Evolutionary conservation across 306 rosid species (phyloP), one percentile per base, ranked within the genome.

Genomic region (Glycine soja): DNA sequence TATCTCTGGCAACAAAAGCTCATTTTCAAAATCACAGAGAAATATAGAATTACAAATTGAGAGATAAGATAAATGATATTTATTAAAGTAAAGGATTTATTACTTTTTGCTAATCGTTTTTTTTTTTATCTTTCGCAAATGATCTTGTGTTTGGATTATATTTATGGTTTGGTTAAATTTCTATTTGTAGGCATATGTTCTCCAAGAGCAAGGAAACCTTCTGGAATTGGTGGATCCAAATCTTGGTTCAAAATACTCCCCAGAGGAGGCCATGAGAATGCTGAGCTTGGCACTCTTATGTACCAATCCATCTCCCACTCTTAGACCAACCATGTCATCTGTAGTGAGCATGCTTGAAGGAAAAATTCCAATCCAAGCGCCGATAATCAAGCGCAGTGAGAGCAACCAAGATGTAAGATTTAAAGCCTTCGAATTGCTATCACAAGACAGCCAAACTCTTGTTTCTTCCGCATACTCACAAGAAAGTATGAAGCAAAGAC

Each of bases 281-380:
- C 79, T 93, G 12, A 84, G 76, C 80, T 59, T 90, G 70, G 90
- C 88, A 6, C 94, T 91, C 52, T 53, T 90, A 61, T 93, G 98
- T 88, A 90, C 97, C 48, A 93, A 90, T 57, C 90, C 90, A 38
- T 91, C 95, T 81, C 92, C 97, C 15, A 90, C 90, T 74, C 93
- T 88, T 3, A 86, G 98, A 52, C 97, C 98, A 76, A 24, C 89
- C 64, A 94, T 94, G 98, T 87, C 94, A 19, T 85, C 92, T 2
- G 98, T 90, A 6, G 94, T 92, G 65, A 81, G 91, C 62, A 94
- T 94, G 98, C 92, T 94, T 8, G 98, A 92, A 80, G 97, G 97
- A 2, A 87, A 90, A 77, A 85, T 57, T 24, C 89, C 91, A 0
- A 75, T 89, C 38, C 85, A 88, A 84, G 81, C 88, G 0, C 87